A percentile compares a stretch with the other conserved stretches of the same genome.
Conservation (phyloP, 352 stramenopile genomes). For the Peronospora belbahrii region DNA sequence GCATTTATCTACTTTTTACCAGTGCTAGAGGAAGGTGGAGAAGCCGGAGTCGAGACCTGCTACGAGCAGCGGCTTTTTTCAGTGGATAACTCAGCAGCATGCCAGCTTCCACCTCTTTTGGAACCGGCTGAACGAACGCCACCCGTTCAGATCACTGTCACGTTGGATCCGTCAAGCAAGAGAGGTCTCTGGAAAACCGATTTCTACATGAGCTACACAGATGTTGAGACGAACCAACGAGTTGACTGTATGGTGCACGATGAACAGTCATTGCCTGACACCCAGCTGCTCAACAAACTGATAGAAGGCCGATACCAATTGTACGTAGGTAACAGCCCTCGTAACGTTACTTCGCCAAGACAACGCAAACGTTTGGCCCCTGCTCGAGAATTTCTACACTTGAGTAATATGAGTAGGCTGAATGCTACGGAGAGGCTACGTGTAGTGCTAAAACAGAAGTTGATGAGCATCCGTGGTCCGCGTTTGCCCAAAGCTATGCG, state of each 20-base stretch:
- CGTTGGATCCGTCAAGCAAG: conserved; percentile 33
- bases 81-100: conserved; percentile 19
- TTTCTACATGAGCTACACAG: conserved; percentile 56
- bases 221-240: conserved; percentile 34
- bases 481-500: conserved; percentile 45
- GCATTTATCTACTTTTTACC: conserved; percentile 61
- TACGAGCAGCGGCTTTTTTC: conserved; percentile 51
- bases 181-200: conserved; percentile 21
- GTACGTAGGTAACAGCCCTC: conserved; percentile 61
- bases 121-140: conserved; percentile 33
- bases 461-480: conserved; percentile 48
- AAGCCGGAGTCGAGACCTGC: conserved; percentile 31
- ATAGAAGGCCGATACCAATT: conserved; percentile 49
- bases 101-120: conserved; percentile 26
- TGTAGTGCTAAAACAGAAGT: conserved; percentile 41
- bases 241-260: conserved; percentile 35
- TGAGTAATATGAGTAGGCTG: conserved; percentile 11
- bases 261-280: conserved; percentile 17
- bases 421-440: conserved; percentile 49
- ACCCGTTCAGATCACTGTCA: conserved; percentile 49
- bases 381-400: conserved; percentile 9
- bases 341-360: conserved; percentile 34
- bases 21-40: conserved; percentile 21
- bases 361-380: conserved; percentile 19
- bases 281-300: conserved; percentile 25